Evolutionary conservation across 345 rosid genomes (phyloP).

Genomic region (Excoecaria cochinchinensis): DNA sequence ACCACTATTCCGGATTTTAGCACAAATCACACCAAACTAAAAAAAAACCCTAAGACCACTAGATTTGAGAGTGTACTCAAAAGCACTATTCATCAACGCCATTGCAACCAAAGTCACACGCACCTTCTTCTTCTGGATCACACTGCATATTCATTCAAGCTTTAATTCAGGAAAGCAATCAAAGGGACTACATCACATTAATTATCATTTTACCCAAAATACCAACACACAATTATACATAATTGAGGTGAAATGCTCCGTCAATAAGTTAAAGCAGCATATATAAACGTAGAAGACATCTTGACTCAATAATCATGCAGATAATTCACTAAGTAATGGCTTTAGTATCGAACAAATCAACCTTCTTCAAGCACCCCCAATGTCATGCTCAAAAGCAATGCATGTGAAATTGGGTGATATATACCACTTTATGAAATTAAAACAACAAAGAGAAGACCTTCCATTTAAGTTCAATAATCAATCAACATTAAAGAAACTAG

Average conservation of each 20-base stretch:
- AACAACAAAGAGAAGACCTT: not conserved
- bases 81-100: slow-evolving; percentile 90
- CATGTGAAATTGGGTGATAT: not conserved
- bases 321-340: not conserved
- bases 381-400: not conserved
- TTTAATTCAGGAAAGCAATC: too few relatives aligned
- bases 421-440: not conserved
- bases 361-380: not conserved
- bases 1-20: too few relatives aligned
- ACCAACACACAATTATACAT: not conserved
- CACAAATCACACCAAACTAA: too few relatives aligned
- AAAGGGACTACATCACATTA: not conserved
- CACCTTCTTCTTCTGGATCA: slow-evolving; percentile 50
- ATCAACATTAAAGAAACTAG: not conserved
- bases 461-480: not conserved
- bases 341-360: not conserved
- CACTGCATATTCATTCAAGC: too few relatives aligned
- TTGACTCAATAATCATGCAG: not conserved
- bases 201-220: not conserved
- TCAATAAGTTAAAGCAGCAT: not conserved
- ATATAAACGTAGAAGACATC: too few relatives aligned
- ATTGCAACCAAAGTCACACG: slow-evolving; percentile 82
- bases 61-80: slow-evolving; percentile 78
- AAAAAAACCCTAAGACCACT: slow-evolving; percentile 90
- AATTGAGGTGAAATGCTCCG: not conserved